These are phyloP conservation scores for Mortierella sp. DNA, from an alignment of 371 early-diverging fungal genomes.

Conservation along the genomic window DNA sequence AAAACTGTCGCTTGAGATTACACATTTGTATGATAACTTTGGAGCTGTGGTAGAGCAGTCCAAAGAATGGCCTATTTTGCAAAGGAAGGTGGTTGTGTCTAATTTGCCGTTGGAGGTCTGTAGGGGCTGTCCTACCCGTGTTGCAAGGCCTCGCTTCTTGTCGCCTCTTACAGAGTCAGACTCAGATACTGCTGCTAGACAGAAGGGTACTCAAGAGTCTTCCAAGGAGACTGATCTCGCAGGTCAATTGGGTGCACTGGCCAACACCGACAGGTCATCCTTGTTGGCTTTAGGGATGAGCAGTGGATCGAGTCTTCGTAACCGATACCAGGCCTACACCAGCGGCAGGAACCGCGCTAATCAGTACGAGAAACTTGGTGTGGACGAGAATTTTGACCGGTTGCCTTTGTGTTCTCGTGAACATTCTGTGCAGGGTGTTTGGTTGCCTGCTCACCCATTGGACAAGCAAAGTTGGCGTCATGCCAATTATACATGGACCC, in stretches of 20 bases:
- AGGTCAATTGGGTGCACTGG: not conserved
- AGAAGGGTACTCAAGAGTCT: not conserved
- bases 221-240: not conserved
- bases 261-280: not conserved
- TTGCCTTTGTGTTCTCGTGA: constrained; percentile 38
- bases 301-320: not conserved
- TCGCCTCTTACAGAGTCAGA: not conserved
- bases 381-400: not conserved
- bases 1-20: constrained; percentile 44
- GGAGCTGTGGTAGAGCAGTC: constrained; percentile 33
- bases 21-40: constrained; percentile 47
- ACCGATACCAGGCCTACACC: constrained; percentile 6
- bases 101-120: constrained; percentile 42
- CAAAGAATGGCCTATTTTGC: constrained; percentile 35
- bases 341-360: not conserved
- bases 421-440: constrained; percentile 40
- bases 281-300: not conserved
- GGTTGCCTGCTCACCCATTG: constrained; percentile 49
- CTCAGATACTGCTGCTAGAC: not conserved
- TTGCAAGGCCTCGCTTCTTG: constrained; percentile 22
- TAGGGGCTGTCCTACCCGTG: constrained; percentile 33
- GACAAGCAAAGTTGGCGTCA: constrained; percentile 47
- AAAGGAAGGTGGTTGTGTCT: constrained; percentile 22
- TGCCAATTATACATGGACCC: constrained; percentile 50
- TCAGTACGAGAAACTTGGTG: not conserved